Percentiles rank a stretch among this genome's conserved stretches.
Conservation (phyloP, 176 grass and related monocot species). For the Phragmites australis region DNA sequence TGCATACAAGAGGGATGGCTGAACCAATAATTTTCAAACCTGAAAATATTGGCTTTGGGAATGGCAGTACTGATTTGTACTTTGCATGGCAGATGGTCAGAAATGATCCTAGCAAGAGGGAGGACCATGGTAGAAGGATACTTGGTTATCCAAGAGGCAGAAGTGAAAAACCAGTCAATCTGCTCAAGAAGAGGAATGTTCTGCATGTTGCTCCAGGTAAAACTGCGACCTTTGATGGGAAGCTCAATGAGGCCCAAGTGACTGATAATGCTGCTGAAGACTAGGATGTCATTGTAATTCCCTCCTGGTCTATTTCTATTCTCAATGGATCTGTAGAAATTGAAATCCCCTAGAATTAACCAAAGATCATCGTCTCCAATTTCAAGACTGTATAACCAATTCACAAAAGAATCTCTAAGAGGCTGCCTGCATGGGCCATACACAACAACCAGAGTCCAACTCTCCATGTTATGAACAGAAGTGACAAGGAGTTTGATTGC, state of each 20-base stretch:
- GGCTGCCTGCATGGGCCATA: too few species aligned
- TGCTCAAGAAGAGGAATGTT: not conserved
- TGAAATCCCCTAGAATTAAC: not conserved
- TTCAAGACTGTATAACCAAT: not conserved
- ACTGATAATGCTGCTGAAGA: not conserved
- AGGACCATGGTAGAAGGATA: not conserved
- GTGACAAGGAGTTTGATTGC: not conserved
- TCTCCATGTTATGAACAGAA: too few species aligned
- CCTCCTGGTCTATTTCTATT: too few species aligned
- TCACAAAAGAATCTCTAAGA: not conserved
- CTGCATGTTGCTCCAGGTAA: not conserved
- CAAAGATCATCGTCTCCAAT: not conserved
- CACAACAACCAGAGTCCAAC: rapidly evolving
- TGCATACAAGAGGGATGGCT: not conserved
- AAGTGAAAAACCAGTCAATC: not conserved
- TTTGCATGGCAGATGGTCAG: not conserved
- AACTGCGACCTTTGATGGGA: not conserved
- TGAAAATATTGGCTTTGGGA: not conserved
- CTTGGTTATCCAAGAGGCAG: rapidly evolving
- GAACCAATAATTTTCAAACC: not conserved
- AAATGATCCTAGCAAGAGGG: not conserved
- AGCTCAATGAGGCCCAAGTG: not conserved
- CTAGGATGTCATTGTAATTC: too few species aligned
- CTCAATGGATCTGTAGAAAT: not conserved
- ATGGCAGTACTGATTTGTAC: not conserved